Evolutionary conservation across 331 rosid species (phyloP).

Genomic region (Rhamnella rubrinervis): DNA sequence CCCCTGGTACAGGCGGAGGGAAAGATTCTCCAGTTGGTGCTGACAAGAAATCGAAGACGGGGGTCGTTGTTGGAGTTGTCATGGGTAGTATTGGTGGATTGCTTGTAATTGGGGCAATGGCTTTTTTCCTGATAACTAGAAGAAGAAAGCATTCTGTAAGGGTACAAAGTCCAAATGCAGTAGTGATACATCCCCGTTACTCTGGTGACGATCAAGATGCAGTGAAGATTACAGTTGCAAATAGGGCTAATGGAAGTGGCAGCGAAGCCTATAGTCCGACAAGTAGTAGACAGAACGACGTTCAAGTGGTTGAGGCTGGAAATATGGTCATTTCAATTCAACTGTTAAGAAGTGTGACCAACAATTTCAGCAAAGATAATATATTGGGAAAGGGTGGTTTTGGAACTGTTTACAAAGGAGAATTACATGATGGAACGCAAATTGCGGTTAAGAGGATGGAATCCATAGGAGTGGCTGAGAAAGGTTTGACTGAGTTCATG

Average conservation of each 20-base stretch:
- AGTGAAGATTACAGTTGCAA: constrained; percentile 41
- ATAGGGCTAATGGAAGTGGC: constrained; percentile 17
- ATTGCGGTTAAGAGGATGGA: constrained; percentile 98
- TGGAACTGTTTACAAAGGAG: constrained; percentile 86
- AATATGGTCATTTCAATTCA: constrained; percentile 69
- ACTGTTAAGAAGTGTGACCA: constrained; percentile 63
- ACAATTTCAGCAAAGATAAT: constrained; percentile 61
- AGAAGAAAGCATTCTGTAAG: constrained; percentile 24
- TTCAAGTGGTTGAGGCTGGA: constrained; percentile 56
- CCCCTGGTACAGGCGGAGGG: constrained; percentile 17
- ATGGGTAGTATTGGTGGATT: constrained; percentile 31
- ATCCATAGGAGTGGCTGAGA: constrained; percentile 55
- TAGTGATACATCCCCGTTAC: constrained; percentile 40
- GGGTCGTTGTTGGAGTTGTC: constrained; percentile 32
- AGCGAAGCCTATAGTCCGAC: constrained; percentile 27
- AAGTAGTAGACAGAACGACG: constrained; percentile 32
- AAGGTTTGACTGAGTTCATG: constrained; percentile 65
- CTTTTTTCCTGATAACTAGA: constrained; percentile 20
- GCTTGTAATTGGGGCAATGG: constrained; percentile 25
- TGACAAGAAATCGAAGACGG: constrained; percentile 20
- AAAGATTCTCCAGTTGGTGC: neutral
- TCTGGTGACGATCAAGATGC: constrained; percentile 40
- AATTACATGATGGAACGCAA: constrained; percentile 79
- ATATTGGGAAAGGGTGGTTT: constrained; percentile 83
- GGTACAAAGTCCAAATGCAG: constrained; percentile 23